A percentile compares a stretch with the other conserved stretches of the same genome.
Evolutionary conservation across 257 asterid genomes (phyloP).

Genomic region (Solanum boliviense): DNA sequence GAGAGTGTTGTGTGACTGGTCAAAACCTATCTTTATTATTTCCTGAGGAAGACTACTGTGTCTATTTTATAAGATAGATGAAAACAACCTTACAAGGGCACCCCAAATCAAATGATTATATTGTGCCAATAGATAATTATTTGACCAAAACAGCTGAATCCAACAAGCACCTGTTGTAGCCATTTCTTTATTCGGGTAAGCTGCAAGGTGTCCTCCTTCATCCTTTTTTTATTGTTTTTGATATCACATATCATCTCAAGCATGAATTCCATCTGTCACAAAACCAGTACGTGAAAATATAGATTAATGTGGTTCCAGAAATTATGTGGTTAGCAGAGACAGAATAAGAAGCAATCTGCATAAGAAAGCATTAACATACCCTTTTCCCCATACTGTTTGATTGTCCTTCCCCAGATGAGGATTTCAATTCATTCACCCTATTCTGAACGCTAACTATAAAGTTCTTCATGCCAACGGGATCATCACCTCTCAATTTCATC

Average conservation of each 20-base stretch:
- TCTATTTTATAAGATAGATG: background rate
- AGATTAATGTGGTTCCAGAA: background rate
- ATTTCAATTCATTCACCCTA: slow-evolving; percentile 70
- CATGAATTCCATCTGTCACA: slow-evolving; percentile 87
- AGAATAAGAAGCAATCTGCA: background rate
- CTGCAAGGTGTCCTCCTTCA: slow-evolving; percentile 61
- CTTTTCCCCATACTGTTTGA: slow-evolving; percentile 53
- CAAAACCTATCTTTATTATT: background rate
- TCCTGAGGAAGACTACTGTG: background rate
- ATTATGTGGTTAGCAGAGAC: background rate
- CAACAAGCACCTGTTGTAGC: slow-evolving; percentile 65
- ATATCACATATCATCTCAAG: slow-evolving; percentile 80
- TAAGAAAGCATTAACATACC: slow-evolving; percentile 24
- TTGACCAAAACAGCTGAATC: background rate
- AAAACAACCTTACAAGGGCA: background rate
- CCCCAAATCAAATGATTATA: background rate
- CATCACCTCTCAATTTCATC: slow-evolving; percentile 86
- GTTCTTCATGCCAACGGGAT: slow-evolving; percentile 86
- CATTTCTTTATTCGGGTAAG: slow-evolving; percentile 75
- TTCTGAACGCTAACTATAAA: slow-evolving; percentile 66
- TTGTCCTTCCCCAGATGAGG: slow-evolving; percentile 44
- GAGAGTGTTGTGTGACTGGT: background rate
- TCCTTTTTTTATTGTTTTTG: slow-evolving; percentile 76
- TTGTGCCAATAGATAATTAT: background rate
- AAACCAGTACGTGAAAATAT: background rate